phyloP scores from a whole-genome alignment of 768 basidiomycete genomes.

The Agaricus subrufescens region DNA sequence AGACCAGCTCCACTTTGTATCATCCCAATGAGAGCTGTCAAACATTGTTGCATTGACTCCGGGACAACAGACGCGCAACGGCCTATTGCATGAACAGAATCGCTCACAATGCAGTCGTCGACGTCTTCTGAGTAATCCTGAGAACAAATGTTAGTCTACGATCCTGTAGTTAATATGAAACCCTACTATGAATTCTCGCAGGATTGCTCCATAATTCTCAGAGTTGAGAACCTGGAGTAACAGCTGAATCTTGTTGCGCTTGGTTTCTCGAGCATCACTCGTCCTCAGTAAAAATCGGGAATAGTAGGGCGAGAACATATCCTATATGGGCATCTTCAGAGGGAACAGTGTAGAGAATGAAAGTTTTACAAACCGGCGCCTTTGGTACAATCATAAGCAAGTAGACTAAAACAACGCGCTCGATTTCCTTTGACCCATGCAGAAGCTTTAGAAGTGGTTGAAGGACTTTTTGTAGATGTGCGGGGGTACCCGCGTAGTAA shows the following conservation, averaged over 20 bases:
- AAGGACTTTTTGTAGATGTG: constrained; percentile 51
- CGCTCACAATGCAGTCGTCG: constrained; percentile 65
- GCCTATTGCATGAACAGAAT: constrained; percentile 77
- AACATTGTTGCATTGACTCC: constrained; percentile 63
- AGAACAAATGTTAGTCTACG: background rate
- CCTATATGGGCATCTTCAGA: constrained; percentile 28
- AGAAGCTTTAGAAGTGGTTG: constrained; percentile 74
- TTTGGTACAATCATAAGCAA: constrained; percentile 58
- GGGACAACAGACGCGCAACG: constrained; percentile 66
- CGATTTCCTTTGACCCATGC: constrained; percentile 63
- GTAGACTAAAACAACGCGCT: constrained; percentile 71
- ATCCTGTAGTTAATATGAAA: background rate
- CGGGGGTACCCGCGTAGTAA: constrained; percentile 66
- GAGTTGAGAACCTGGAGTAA: constrained; percentile 59
- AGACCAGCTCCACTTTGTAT: constrained; percentile 73
- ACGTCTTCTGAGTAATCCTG: constrained; percentile 83
- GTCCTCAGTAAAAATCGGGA: constrained; percentile 65
- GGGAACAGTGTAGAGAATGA: background rate
- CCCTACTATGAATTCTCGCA: constrained; percentile 83
- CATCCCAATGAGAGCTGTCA: constrained; percentile 72
- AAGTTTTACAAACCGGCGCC: constrained; percentile 51
- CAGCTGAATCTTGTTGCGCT: constrained; percentile 71
- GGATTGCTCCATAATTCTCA: constrained; percentile 65
- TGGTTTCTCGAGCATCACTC: constrained; percentile 61
- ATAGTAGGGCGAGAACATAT: constrained; percentile 60